Percentiles rank a stretch among this genome's conserved stretches.
These are phyloP conservation scores for Coemansia sp. DNA, from an alignment of 192 early-diverging fungal species.

Conservation along the genomic window DNA sequence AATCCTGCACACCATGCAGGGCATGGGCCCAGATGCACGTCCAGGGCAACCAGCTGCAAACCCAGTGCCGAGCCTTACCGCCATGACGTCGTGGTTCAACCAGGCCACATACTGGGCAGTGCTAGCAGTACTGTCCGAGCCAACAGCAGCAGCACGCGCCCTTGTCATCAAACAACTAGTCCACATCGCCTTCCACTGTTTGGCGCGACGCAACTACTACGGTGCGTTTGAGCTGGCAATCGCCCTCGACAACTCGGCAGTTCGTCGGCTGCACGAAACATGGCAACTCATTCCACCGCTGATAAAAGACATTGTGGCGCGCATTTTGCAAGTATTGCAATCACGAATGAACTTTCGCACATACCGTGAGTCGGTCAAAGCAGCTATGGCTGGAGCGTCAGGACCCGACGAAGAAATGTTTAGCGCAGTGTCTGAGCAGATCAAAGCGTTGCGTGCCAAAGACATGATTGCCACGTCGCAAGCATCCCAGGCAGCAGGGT, in stretches of 20 bases:
- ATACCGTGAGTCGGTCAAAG: constrained; percentile 54
- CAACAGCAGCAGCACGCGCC: constrained; percentile 42
- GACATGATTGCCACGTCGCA: constrained; percentile 38
- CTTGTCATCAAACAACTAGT: constrained; percentile 53
- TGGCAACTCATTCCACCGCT: constrained; percentile 51
- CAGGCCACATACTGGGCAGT: constrained; percentile 58
- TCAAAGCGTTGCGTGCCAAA: constrained; percentile 45
- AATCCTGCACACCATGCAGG: constrained; percentile 52
- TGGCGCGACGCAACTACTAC: constrained; percentile 56
- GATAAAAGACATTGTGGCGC: constrained; percentile 49
- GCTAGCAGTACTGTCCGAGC: constrained; percentile 46
- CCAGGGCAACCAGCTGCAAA: constrained; percentile 18
- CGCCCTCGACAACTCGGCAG: constrained; percentile 54
- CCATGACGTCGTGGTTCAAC: constrained; percentile 58
- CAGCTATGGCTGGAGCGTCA: constrained; percentile 41
- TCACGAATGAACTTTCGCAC: constrained; percentile 54
- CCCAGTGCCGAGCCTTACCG: constrained; percentile 50
- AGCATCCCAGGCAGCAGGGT: constrained; percentile 10
- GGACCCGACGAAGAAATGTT: constrained; percentile 55
- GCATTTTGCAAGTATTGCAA: constrained; percentile 44
- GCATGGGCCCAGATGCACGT: constrained; percentile 28
- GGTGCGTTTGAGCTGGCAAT: constrained; percentile 57
- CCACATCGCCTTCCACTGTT: constrained; percentile 55
- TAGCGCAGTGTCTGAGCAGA: constrained; percentile 38
- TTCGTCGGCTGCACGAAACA: constrained; percentile 52